A percentile compares a stretch with the other conserved stretches of the same genome.
Evolutionary conservation across 2,329 filamentous ascomycete species (phyloP).

Genomic region (Pestalotiopsis sp.): DNA sequence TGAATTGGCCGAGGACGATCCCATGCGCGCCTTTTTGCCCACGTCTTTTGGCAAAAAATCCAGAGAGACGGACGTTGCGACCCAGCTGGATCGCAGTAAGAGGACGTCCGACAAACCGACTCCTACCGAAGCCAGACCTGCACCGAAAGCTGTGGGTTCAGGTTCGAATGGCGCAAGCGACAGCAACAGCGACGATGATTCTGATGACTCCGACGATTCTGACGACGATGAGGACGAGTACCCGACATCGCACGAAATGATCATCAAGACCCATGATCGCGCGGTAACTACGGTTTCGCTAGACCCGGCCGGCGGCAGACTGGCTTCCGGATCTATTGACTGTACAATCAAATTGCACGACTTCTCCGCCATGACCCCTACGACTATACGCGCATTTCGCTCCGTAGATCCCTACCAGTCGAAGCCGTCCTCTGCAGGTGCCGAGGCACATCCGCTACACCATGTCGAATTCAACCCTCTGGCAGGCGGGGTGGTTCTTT

Average conservation of each 20-base stretch:
- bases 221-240: conserved; percentile 83
- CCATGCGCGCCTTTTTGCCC: conserved; percentile 77
- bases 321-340: conserved; percentile 90
- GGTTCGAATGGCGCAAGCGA: conserved; percentile 31
- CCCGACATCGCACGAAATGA: conserved; percentile 88
- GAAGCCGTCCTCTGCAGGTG: conserved; percentile 68
- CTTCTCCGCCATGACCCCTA: conserved; percentile 93
- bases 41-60: conserved; percentile 83
- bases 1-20: conserved; percentile 63
- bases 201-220: conserved; percentile 59
- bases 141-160: conserved; percentile 25
- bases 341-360: conserved; percentile 92
- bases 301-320: conserved; percentile 80
- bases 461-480: conserved; percentile 85
- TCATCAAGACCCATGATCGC: conserved; percentile 89
- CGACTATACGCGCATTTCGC: conserved; percentile 91
- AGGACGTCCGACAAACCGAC: conserved; percentile 48
- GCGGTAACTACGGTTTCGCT: conserved; percentile 83
- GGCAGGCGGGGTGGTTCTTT: conserved; percentile 79
- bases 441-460: conserved; percentile 87
- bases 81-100: conserved; percentile 80
- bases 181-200: conserved; percentile 40
- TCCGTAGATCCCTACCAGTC: conserved; percentile 83
- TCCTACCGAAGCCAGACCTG: conserved; percentile 30
- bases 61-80: conserved; percentile 71